These are phyloP conservation scores for Phtheirospermum japonicum DNA, from an alignment of 257 asterid genomes.

Conservation along the genomic window DNA sequence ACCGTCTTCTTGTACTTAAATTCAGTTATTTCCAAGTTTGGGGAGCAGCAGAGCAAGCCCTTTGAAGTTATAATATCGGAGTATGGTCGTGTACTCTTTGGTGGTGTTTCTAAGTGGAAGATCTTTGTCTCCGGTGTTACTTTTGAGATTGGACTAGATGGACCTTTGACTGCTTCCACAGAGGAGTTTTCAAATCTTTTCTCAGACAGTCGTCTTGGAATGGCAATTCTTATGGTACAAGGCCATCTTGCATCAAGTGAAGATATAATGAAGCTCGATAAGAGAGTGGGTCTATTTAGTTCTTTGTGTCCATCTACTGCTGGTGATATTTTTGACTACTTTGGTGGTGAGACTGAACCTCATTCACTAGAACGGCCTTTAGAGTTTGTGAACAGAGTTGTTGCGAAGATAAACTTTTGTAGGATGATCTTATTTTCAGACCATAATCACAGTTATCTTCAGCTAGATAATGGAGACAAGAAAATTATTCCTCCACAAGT, in stretches of 20 bases:
- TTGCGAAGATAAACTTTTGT: slow-evolving; percentile 64
- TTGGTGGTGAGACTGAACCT: slow-evolving; percentile 40
- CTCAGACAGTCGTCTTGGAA: slow-evolving; percentile 66
- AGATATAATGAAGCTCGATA: slow-evolving; percentile 38
- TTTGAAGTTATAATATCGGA: slow-evolving; percentile 39
- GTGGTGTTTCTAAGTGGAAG: slow-evolving; percentile 63
- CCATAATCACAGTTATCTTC: slow-evolving; percentile 28
- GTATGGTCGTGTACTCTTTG: slow-evolving; percentile 50
- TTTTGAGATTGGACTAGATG: slow-evolving; percentile 45
- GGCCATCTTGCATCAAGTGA: slow-evolving; percentile 42
- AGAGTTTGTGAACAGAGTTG: slow-evolving; percentile 61
- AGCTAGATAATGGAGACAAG: slow-evolving; percentile 32
- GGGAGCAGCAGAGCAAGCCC: slow-evolving; percentile 39
- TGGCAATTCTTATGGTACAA: slow-evolving; percentile 49
- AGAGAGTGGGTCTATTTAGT: slow-evolving; percentile 52
- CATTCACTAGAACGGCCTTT: slow-evolving; percentile 48
- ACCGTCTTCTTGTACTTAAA: slow-evolving; percentile 50
- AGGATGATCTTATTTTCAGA: slow-evolving; percentile 53
- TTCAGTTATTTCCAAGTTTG: slow-evolving; percentile 42
- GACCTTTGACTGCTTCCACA: slow-evolving; percentile 38
- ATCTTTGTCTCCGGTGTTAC: slow-evolving; percentile 42
- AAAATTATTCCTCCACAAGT: slow-evolving; percentile 34
- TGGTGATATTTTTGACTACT: slow-evolving; percentile 49
- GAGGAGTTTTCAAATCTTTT: slow-evolving; percentile 50
- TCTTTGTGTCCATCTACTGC: slow-evolving; percentile 55